Evolutionary conservation across 2,329 filamentous ascomycete species (phyloP).

Genomic region (Aspergillus japonicus): DNA sequence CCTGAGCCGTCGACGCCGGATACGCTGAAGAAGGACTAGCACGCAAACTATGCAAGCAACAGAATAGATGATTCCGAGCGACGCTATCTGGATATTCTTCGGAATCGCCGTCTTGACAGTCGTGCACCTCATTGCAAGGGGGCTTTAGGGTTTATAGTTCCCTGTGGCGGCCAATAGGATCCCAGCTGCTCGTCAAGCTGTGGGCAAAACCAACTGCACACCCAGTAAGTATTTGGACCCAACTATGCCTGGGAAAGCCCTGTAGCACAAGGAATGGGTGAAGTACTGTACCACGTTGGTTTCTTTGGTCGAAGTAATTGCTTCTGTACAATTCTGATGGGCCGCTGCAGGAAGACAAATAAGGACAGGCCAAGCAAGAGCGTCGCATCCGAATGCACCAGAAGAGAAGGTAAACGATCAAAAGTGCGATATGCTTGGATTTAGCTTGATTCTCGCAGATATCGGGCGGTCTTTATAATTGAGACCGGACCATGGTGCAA

Average conservation of each 20-base stretch:
- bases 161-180: neutral
- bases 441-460: neutral
- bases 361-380: neutral
- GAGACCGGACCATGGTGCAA: constrained; percentile 5
- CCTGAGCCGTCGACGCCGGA: constrained; percentile 18
- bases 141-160: neutral
- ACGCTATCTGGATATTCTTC: constrained; percentile 10
- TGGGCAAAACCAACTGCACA: neutral
- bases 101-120: constrained; percentile 11
- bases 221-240: neutral
- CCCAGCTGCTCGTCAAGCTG: neutral
- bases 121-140: constrained; percentile 17
- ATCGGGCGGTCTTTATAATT: constrained; percentile 11
- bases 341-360: neutral
- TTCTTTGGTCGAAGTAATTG: neutral
- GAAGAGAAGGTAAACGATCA: neutral
- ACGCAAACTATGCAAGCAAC: constrained; percentile 19
- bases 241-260: neutral
- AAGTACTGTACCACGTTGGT: neutral
- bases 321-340: neutral
- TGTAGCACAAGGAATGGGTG: neutral
- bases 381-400: neutral
- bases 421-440: neutral
- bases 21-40: constrained; percentile 17
- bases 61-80: constrained; percentile 19